A percentile compares a stretch with the other conserved stretches of the same genome.
Conservation (phyloP, 768 basidiomycete species). For the Leccinum olivaceopallidum region DNA sequence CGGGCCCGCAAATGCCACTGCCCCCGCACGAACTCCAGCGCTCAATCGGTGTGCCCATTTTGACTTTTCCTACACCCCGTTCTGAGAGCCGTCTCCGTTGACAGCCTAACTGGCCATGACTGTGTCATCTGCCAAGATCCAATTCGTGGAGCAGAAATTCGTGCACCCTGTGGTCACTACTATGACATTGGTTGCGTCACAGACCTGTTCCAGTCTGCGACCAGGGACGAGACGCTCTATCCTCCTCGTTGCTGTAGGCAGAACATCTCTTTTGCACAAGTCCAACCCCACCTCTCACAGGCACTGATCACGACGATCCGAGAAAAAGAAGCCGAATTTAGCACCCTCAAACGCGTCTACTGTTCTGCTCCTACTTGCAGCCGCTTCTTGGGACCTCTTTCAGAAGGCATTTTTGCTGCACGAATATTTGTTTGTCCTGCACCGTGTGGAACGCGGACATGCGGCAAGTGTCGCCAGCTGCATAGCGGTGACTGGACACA, state of each 20-base stretch:
- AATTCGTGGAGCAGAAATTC: slow-evolving; percentile 28
- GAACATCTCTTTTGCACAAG: slow-evolving; percentile 28
- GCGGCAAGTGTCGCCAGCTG: slow-evolving; percentile 26
- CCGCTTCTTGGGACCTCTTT: slow-evolving; percentile 37
- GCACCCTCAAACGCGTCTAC: slow-evolving; percentile 39
- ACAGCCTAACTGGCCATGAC: slow-evolving; percentile 27
- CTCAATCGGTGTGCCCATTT: slow-evolving; percentile 18
- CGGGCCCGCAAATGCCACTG: neutral
- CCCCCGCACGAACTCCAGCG: neutral
- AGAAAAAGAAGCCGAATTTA: slow-evolving; percentile 32
- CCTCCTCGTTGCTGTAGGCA: slow-evolving; percentile 42
- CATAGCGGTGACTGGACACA: slow-evolving; percentile 28
- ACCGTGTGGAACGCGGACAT: slow-evolving; percentile 24
- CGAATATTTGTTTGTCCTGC: slow-evolving; percentile 24
- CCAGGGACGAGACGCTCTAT: slow-evolving; percentile 40
- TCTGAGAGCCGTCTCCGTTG: neutral
- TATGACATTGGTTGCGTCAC: slow-evolving; percentile 37
- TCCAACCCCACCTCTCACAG: slow-evolving; percentile 27
- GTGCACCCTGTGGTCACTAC: slow-evolving; percentile 36
- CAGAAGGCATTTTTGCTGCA: slow-evolving; percentile 24
- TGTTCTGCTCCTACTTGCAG: slow-evolving; percentile 38
- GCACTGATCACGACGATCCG: slow-evolving; percentile 20
- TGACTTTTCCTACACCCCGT: neutral
- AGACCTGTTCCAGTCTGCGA: slow-evolving; percentile 36
- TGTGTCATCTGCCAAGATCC: slow-evolving; percentile 39